Evolutionary conservation across 2,329 filamentous ascomycete species (phyloP).

Genomic region (Trichoderma simmonsii): DNA sequence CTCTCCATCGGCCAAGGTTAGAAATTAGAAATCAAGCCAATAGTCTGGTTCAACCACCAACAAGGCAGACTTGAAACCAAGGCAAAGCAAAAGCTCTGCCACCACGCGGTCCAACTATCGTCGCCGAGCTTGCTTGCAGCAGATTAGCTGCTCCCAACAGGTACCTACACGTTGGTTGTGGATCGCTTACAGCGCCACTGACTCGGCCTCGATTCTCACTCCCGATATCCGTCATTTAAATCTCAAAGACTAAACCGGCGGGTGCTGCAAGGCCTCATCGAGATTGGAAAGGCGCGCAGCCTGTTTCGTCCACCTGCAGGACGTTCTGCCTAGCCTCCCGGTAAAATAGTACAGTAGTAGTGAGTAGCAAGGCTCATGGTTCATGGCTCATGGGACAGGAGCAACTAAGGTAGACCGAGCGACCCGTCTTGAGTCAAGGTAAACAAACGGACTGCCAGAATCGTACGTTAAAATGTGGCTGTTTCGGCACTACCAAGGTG

Average conservation of each 20-base stretch:
- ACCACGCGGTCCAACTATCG: not conserved
- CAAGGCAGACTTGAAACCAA: not conserved
- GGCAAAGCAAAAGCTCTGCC: not conserved
- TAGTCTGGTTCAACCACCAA: not conserved
- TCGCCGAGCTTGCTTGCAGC: not conserved
- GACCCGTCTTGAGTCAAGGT: not conserved
- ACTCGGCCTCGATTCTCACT: constrained; percentile 11
- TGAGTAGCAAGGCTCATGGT: not conserved
- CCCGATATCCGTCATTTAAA: constrained; percentile 6
- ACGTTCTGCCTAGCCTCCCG: not conserved
- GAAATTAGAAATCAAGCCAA: not conserved
- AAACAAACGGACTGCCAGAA: not conserved
- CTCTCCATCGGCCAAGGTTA: not conserved
- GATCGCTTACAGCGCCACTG: constrained; percentile 10
- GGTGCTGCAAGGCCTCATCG: not conserved
- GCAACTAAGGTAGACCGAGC: not conserved
- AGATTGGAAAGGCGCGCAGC: constrained; percentile 9
- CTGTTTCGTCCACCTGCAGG: constrained; percentile 12
- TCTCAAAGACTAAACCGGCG: constrained; percentile 5
- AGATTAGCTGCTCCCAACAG: not conserved
- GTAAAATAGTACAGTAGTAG: not conserved
- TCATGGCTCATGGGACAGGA: not conserved
- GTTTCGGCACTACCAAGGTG: constrained; percentile 1
- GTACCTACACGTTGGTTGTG: not conserved
- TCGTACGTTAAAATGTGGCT: constrained; percentile 1